Evolutionary conservation across 2,329 filamentous ascomycete species (phyloP), one percentile per base, ranked within the genome.

Genomic region (Madurella mycetomatis): DNA sequence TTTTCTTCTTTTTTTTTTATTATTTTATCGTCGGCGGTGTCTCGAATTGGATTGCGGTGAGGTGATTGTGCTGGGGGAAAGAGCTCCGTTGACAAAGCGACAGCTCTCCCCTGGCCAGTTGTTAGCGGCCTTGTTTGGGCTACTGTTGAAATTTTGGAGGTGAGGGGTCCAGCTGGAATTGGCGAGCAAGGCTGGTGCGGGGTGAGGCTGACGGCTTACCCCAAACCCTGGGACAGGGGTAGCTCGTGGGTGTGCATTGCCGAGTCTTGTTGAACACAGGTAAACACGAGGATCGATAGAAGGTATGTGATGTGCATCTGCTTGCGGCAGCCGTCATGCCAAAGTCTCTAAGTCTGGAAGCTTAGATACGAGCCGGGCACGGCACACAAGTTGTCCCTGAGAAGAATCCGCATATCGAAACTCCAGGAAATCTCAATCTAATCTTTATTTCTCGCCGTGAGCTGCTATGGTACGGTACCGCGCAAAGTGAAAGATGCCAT

Each of bases 161-260:
- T 40, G 48, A 53, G 39, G 49, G 54, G 49, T 31, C 32, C 43
- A 47, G 45, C 47, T 40, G 39, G 44, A 12, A 15, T 57, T 54
- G 46, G 53, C 43, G 31, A n/a, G 44, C 30, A 41, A 52, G 55
- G 49, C 49, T 46, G 47, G 49, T 48, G 52, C 53, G 57, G 52
- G 57, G 55, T 47, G 49, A 58, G 56, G 56, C 56, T 51, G 56
- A 44, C 39, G 13, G 34, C 8, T 16, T 25, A 7, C 7, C 25
- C 25, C 25, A 7, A 3, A 7, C 25, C 25, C 7, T 7, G 25
- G 25, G 25, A 25, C 25, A 25, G 25, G 25, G 25, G 25, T 25
- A 25, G 25, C 25, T 25, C 25, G n/a, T 7, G 7, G 7, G 25
- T 25, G 25, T 7, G 25, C 25, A 25, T 25, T 4, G 25, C 25